Evolutionary conservation across 768 basidiomycete genomes (phyloP).

Genomic region (Leccinum boreale): DNA sequence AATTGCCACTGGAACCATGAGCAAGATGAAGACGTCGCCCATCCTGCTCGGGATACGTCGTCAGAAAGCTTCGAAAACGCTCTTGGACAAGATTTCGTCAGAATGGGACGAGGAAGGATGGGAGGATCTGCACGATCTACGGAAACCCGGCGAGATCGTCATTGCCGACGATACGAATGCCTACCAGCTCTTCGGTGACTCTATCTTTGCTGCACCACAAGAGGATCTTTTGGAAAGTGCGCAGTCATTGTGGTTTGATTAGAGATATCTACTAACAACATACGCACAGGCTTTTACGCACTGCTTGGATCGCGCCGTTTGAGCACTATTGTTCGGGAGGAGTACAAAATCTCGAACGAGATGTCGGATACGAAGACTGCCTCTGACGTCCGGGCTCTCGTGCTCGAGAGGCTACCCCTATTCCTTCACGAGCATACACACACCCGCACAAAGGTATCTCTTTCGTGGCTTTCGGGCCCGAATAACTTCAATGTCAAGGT

Average conservation of each 20-base stretch:
- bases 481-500: slow-evolving; percentile 69
- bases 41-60: slow-evolving; percentile 76
- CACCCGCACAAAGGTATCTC: slow-evolving; percentile 55
- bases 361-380: slow-evolving; percentile 46
- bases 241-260: background rate
- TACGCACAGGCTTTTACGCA: slow-evolving; percentile 61
- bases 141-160: slow-evolving; percentile 65
- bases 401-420: slow-evolving; percentile 82
- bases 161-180: slow-evolving; percentile 86
- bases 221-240: slow-evolving; percentile 88
- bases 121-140: slow-evolving; percentile 71
- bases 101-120: slow-evolving; percentile 66
- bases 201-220: slow-evolving; percentile 76
- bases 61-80: slow-evolving; percentile 32
- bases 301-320: slow-evolving; percentile 73
- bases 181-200: slow-evolving; percentile 74
- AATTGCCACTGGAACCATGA: slow-evolving; percentile 46
- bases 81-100: slow-evolving; percentile 19
- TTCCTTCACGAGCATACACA: slow-evolving; percentile 90
- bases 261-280: background rate
- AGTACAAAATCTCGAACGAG: slow-evolving; percentile 61
- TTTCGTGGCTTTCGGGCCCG: slow-evolving; percentile 60
- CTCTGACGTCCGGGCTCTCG: slow-evolving; percentile 52
- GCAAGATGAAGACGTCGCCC: slow-evolving; percentile 64
- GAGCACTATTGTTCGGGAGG: slow-evolving; percentile 71